Conservation (phyloP, 805 yeast species). For the Lipomyces starkeyi region DNA sequence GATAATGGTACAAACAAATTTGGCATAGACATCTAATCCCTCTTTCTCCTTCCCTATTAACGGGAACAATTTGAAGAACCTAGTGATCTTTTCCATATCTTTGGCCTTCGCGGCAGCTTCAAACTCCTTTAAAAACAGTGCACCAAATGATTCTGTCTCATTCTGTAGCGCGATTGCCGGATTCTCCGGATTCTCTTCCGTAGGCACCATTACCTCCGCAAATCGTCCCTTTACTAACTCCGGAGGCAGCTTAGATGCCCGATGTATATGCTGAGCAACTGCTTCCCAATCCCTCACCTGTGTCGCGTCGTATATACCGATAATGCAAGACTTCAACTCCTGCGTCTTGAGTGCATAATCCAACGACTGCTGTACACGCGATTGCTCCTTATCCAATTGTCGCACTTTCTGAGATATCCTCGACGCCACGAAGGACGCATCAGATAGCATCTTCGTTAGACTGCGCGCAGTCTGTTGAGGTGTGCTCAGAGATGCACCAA, state of each 20-base stretch:
- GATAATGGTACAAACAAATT: constrained; percentile 83
- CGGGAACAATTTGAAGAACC: constrained; percentile 86
- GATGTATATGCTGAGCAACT: constrained; percentile 68
- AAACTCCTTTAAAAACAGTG: constrained; percentile 66
- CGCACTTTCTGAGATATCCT: constrained; percentile 72
- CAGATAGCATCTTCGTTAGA: constrained; percentile 58
- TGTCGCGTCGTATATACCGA: constrained; percentile 70
- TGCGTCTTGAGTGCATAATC: constrained; percentile 70
- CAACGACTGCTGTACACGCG: constrained; percentile 65
- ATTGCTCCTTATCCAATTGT: constrained; percentile 70
- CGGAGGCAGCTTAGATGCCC: constrained; percentile 60
- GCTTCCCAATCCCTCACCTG: constrained; percentile 70
- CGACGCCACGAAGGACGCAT: constrained; percentile 69
- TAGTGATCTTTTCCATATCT: constrained; percentile 72
- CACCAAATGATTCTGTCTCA: constrained; percentile 66
- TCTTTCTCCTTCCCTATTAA: constrained; percentile 70
- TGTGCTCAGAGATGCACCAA: constrained; percentile 42
- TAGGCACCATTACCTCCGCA: constrained; percentile 83
- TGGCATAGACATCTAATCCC: constrained; percentile 83
- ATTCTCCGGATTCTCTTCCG: constrained; percentile 79
- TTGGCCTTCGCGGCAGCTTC: constrained; percentile 67
- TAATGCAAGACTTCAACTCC: constrained; percentile 66
- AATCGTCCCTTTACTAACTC: constrained; percentile 65
- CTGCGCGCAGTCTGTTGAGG: constrained; percentile 62
- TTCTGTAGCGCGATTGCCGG: constrained; percentile 63